Percentiles rank a stretch among this genome's conserved stretches.
Conservation (phyloP, 2,329 filamentous ascomycete species). For the Parafenestella ontariensis region DNA sequence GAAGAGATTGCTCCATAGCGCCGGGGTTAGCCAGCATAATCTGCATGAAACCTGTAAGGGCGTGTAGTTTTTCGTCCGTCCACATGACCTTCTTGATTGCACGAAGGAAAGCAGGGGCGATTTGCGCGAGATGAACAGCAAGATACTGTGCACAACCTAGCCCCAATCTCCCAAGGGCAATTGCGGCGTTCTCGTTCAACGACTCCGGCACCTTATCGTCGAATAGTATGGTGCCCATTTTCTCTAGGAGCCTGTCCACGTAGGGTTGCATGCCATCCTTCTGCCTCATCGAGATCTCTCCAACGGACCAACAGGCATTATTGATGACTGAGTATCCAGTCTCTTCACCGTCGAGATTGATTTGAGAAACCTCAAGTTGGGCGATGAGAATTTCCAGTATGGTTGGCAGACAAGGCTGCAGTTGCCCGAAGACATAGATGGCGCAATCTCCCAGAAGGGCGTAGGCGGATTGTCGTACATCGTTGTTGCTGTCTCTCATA, state of each 20-base stretch:
- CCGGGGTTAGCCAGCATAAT: slow-evolving; percentile 86
- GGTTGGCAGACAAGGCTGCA: slow-evolving; percentile 74
- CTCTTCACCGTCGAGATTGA: slow-evolving; percentile 80
- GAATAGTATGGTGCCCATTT: slow-evolving; percentile 81
- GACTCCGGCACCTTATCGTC: slow-evolving; percentile 86
- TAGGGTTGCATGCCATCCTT: slow-evolving; percentile 76
- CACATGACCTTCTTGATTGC: slow-evolving; percentile 85
- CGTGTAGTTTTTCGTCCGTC: slow-evolving; percentile 92
- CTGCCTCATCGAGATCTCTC: slow-evolving; percentile 86
- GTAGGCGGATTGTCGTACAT: slow-evolving; percentile 95
- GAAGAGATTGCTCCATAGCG: slow-evolving; percentile 86
- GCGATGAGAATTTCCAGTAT: slow-evolving; percentile 83
- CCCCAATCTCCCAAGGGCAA: slow-evolving; percentile 87
- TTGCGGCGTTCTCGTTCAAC: slow-evolving; percentile 91
- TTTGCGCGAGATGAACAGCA: slow-evolving; percentile 78
- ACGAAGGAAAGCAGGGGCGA: slow-evolving; percentile 81
- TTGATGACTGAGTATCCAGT: slow-evolving; percentile 91
- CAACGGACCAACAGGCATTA: slow-evolving; percentile 96
- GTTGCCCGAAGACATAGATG: slow-evolving; percentile 85
- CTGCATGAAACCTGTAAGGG: slow-evolving; percentile 87
- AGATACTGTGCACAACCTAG: slow-evolving; percentile 78
- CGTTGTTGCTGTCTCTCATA: slow-evolving; percentile 88
- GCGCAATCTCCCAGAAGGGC: slow-evolving; percentile 93
- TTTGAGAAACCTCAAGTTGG: slow-evolving; percentile 77
- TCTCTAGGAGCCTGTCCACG: slow-evolving; percentile 76